Base-by-base conservation (phyloP, 768 basidiomycete genomes). In the Cytidiella melzeri region DNA sequence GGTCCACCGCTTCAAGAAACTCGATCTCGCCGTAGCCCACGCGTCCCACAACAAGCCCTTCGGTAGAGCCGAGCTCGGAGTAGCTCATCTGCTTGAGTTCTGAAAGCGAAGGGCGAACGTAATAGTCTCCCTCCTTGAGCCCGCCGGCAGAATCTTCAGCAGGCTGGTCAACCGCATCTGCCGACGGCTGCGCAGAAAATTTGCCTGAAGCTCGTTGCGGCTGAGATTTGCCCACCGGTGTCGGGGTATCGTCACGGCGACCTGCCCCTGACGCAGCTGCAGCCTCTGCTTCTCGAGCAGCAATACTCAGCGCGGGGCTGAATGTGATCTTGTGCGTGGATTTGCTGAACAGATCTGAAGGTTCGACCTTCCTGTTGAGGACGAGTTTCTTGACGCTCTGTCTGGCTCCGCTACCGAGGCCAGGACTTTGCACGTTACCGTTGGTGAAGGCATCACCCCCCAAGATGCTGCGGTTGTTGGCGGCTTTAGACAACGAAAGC, bases 351-450 rank as follows among this genome's bases (percentile, higher is more conserved):
- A 91, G 59, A 53, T 91, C 85, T 21, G 77, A 69, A 23, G 87
- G 76, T 45, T 88, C 85, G 13, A 89, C 72, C 62, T 84, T 91
- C 67, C 88, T 92, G 61, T 92, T 87, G 53, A 96, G 64, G 30
- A 92, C 83, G 50, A 97, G 76, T 62, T 95, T 95, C 73, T 97
- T 97, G 50, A 95, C 90, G 61, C 91, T 95, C 50, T 85, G 80
- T 47, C 84, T 73, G 51, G 68, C 73, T 38, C 80, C 87, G 57
- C 77, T 84, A 5, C 87, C 87, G 43, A 89, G 65, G 3, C 80
- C 72, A 1, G 84, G 81, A 54, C 79, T 83, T 9, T 76, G 69
- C 48, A 77, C 79, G 7, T 67, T 63, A 24, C 76, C 75, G 39
- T 73, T 75, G 49, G 84, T 51, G 57, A 88, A 80, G 0, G 74